Evolutionary conservation across 1,284 basidiomycete species (phyloP).

Genomic region (Tetrapyrgos nigripes): DNA sequence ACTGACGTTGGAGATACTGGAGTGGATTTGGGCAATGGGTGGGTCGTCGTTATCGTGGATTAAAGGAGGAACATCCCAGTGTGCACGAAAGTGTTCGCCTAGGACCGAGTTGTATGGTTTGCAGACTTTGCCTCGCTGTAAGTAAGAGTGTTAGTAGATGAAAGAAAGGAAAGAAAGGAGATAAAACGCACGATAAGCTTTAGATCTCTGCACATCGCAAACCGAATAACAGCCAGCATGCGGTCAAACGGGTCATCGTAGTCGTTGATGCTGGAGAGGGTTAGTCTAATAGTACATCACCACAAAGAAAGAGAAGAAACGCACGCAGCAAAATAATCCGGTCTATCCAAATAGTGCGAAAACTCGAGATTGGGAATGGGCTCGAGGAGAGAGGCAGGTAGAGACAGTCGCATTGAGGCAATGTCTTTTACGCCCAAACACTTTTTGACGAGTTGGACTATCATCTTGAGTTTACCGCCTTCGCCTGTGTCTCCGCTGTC

Average conservation of each 20-base stretch:
- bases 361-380: constrained; percentile 95
- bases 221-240: constrained; percentile 91
- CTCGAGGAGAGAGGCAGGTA: constrained; percentile 90
- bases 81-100: constrained; percentile 90
- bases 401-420: constrained; percentile 86
- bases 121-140: constrained; percentile 86
- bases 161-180: not conserved
- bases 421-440: constrained; percentile 91
- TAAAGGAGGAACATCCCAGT: constrained; percentile 81
- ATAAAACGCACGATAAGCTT: constrained; percentile 81
- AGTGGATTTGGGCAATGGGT: constrained; percentile 53
- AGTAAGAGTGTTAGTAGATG: constrained; percentile 1
- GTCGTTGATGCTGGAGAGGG: constrained; percentile 79
- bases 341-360: constrained; percentile 94
- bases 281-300: constrained; percentile 6
- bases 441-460: constrained; percentile 86
- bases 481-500: constrained; percentile 80
- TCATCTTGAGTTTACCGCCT: constrained; percentile 91
- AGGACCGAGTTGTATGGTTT: constrained; percentile 97
- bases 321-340: constrained; percentile 90
- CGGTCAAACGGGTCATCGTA: constrained; percentile 90
- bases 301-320: not conserved
- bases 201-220: constrained; percentile 93
- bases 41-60: constrained; percentile 54
- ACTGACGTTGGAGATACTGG: constrained; percentile 37